These are phyloP conservation scores for Candida dendrica DNA, from an alignment of 805 yeast species.

Conservation along the genomic window DNA sequence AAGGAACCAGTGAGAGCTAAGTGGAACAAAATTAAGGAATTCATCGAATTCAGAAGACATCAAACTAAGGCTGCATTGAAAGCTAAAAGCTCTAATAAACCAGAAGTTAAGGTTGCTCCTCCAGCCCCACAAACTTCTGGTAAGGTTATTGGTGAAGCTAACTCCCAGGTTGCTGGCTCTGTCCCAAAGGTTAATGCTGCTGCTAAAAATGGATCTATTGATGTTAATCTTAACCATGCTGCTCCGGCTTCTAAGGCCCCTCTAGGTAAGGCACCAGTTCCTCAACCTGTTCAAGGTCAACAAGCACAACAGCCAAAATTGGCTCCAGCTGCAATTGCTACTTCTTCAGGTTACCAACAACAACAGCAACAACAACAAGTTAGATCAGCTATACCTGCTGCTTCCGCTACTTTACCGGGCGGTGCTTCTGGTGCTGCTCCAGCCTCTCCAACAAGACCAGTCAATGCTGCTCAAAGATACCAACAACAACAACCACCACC, in stretches of 20 bases:
- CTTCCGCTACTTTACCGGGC: neutral
- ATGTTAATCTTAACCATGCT: too few relatives aligned
- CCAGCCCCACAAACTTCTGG: neutral
- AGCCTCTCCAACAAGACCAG: neutral
- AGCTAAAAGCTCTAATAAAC: conserved; percentile 1
- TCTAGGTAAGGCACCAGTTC: too few relatives aligned
- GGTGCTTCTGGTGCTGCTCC: neutral
- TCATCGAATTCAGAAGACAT: conserved; percentile 33
- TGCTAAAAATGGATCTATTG: too few relatives aligned
- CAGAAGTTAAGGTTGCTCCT: neutral
- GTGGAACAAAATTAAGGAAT: conserved; percentile 34
- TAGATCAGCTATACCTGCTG: too few relatives aligned
- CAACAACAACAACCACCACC: neutral
- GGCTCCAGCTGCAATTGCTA: too few relatives aligned
- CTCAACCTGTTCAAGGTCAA: too few relatives aligned
- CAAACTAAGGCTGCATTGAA: conserved; percentile 16
- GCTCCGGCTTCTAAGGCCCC: too few relatives aligned
- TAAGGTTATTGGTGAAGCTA: neutral
- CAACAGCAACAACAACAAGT: too few relatives aligned
- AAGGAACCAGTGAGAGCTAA: conserved; percentile 18
- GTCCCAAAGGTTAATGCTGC: neutral
- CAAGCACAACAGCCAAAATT: too few relatives aligned
- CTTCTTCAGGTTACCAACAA: too few relatives aligned
- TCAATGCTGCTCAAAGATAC: neutral
- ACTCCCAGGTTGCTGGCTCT: neutral